Conservation (phyloP, 2,329 filamentous ascomycete species). For the Verticillium albo-atrum region DNA sequence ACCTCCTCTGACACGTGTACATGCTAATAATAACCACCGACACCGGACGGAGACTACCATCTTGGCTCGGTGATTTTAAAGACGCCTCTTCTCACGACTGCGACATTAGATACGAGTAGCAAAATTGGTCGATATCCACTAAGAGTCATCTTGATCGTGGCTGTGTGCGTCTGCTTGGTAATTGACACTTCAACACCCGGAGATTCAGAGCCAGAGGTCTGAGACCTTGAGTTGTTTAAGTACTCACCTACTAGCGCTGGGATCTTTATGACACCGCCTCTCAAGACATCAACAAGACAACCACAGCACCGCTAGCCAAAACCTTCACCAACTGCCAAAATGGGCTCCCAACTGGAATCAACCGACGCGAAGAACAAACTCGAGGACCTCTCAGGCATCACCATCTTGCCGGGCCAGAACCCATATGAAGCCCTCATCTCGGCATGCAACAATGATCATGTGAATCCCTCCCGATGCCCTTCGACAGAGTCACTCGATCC, state of each 20-base stretch:
- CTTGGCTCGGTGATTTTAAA: neutral
- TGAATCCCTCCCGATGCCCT: conserved; percentile 34
- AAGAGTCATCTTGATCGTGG: neutral
- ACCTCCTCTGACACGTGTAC: neutral
- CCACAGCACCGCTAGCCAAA: neutral
- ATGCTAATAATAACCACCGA: neutral
- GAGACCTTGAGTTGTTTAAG: neutral
- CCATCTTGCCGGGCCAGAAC: conserved; percentile 54
- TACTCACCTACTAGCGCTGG: neutral
- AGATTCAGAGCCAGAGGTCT: neutral
- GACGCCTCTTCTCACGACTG: neutral
- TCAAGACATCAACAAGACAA: neutral
- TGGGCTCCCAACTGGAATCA: conserved; percentile 31
- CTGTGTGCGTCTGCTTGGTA: neutral
- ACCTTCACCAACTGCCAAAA: conserved; percentile 10
- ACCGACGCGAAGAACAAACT: conserved; percentile 44
- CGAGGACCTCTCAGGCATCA: conserved; percentile 50
- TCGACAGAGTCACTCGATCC: neutral
- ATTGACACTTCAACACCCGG: neutral
- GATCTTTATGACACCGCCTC: neutral
- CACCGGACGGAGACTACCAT: neutral
- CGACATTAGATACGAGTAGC: neutral
- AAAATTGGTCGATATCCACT: neutral
- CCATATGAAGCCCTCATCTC: conserved; percentile 72
- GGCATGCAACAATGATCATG: conserved; percentile 61